Base-by-base conservation (phyloP, 495 filamentous ascomycete species). In the Penicillium roqueforti region DNA sequence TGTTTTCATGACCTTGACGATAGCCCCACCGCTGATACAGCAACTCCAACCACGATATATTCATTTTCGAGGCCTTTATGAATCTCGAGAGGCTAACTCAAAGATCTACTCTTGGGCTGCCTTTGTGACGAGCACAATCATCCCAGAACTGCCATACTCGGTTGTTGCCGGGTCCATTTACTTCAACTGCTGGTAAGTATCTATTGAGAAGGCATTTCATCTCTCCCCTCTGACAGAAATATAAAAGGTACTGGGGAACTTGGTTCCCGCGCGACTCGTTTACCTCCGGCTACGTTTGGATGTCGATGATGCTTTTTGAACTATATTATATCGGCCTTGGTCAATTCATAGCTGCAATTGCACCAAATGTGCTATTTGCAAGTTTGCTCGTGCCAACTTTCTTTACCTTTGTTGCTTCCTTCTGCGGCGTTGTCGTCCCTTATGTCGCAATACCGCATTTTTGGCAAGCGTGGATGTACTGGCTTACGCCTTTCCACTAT, bases 261-360 rank as follows among this genome's bases (percentile, higher is more conserved):
- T 77, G 81, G 75, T 77, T 79, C 67, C 72, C 75, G 39, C 61
- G 82, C 18, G 64, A 68, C 47, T 75, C 73, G 2, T 85, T 86
- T 58, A 74, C 65, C 6, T 74, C 76, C 3, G 85, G 79, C 6
- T 83, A 74, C 39, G 67, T 75, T 10, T 85, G 79, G 75, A 72
- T 87, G 66, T 66, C 79, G 44, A 66, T 88, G 6, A 80, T 87
- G 66, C 65, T 87, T 7, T 90, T 85, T 65, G 85, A 91, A 63
- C 57, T 88, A 28, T 91, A 80, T 68, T 91, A 89, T 58, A 74
- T 89, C 46, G 76, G 82, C 22, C 84, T 92, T 55, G 86, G 86
- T 1, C 87, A 91, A 67, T 83, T 84, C 56, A 89, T 93, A 42
- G 89, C 89, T 0, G 76, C 88, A 0, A 78, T 90, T 55, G 74